Evolutionary conservation across 257 asterid genomes (phyloP).

Genomic region (Ilex aquifolium): DNA sequence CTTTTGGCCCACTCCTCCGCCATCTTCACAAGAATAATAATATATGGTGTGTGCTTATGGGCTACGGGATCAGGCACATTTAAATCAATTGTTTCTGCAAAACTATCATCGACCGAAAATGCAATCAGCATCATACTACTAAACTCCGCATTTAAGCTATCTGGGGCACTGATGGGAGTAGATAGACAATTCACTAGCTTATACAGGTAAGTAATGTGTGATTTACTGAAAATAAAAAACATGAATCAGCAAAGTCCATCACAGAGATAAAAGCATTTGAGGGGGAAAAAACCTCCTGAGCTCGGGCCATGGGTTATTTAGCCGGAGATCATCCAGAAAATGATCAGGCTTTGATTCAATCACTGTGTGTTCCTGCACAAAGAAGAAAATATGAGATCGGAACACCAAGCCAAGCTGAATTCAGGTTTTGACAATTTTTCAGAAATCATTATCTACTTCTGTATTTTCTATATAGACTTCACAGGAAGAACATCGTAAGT

Average conservation of each 20-base stretch:
- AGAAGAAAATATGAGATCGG: constrained; percentile 6
- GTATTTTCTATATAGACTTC: no score
- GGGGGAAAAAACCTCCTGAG: constrained; percentile 56
- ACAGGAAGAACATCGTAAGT: no score
- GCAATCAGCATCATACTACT: constrained; percentile 18
- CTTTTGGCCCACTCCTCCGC: constrained; percentile 73
- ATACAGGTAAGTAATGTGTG: not conserved
- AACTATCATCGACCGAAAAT: constrained; percentile 35
- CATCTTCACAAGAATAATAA: constrained; percentile 76
- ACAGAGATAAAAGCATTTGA: constrained; percentile 9
- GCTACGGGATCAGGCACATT: constrained; percentile 58
- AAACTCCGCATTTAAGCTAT: not conserved
- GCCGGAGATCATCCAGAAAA: constrained; percentile 85
- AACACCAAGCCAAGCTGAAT: no score
- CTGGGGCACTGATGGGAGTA: not conserved
- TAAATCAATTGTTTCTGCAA: constrained; percentile 77
- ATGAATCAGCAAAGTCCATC: not conserved
- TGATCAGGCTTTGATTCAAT: constrained; percentile 96
- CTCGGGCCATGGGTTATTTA: constrained; percentile 94
- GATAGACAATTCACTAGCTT: constrained; percentile 1
- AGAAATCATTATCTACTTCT: no score
- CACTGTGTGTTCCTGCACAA: constrained; percentile 85
- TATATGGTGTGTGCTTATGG: constrained; percentile 90
- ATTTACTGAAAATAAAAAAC: not conserved
- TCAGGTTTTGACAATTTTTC: no score